Conservation (phyloP, 495 filamentous ascomycete species). For the Xylaria flabelliformis region DNA sequence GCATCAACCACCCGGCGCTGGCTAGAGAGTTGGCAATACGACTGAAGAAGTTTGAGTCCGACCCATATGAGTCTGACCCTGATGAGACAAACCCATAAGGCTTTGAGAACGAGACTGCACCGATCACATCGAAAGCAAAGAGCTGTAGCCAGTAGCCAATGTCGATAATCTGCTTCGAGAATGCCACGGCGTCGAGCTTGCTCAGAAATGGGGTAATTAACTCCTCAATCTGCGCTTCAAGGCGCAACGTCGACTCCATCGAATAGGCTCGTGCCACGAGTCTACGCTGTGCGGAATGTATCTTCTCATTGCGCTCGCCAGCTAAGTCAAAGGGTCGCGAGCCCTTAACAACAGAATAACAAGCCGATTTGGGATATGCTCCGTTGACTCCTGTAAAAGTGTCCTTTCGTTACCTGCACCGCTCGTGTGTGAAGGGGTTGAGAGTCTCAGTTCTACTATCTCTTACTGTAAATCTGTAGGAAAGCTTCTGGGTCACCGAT, state of each 20-base stretch:
- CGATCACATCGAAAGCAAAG: slow-evolving; percentile 25
- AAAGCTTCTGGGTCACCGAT: slow-evolving; percentile 18
- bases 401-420: neutral
- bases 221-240: slow-evolving; percentile 26
- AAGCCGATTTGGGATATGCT: slow-evolving; percentile 22
- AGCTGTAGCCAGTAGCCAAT: slow-evolving; percentile 23
- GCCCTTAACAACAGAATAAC: slow-evolving; percentile 18
- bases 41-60: slow-evolving; percentile 3
- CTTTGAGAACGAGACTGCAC: slow-evolving; percentile 28
- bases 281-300: slow-evolving; percentile 27
- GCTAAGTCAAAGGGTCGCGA: slow-evolving; percentile 28
- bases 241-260: slow-evolving; percentile 25
- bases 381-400: neutral
- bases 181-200: slow-evolving; percentile 11
- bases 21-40: neutral
- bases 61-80: slow-evolving; percentile 4
- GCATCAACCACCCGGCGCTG: slow-evolving; percentile 16
- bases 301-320: slow-evolving; percentile 27
- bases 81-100: slow-evolving; percentile 28
- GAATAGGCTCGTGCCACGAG: slow-evolving; percentile 28
- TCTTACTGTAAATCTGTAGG: slow-evolving; percentile 18
- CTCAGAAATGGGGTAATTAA: slow-evolving; percentile 3
- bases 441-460: neutral
- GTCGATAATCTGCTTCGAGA: slow-evolving; percentile 1
- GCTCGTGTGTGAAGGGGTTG: neutral